Conservation (phyloP, 805 yeast species). For the Kodamaea neixiangensis region DNA sequence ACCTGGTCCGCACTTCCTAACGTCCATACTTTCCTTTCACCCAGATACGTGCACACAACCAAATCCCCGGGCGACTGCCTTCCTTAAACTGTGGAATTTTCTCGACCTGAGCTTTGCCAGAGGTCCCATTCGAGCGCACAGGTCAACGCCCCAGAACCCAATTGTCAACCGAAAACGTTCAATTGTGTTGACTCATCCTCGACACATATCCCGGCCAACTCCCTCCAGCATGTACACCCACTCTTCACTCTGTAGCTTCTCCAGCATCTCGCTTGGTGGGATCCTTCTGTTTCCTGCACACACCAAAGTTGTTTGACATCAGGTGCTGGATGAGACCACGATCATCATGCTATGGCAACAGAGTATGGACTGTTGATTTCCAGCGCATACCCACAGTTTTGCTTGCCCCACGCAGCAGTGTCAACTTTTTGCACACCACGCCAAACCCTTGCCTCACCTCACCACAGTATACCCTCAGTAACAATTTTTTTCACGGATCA, state of each 20-base stretch:
- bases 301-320: not conserved
- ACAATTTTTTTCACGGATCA: not conserved
- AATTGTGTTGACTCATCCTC: not conserved
- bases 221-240: no score
- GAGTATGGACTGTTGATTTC: not conserved
- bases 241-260: not conserved
- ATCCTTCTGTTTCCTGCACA: not conserved
- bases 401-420: not conserved
- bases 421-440: not conserved
- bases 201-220: no score
- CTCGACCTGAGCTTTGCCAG: no score
- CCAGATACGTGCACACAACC: no score
- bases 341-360: not conserved
- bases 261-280: not conserved
- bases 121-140: no score
- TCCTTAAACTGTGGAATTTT: no score
- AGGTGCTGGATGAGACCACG: not conserved
- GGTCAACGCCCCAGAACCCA: no score
- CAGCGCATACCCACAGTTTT: not conserved
- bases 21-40: no score
- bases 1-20: no score
- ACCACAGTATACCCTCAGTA: not conserved
- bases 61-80: no score
- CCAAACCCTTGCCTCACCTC: not conserved
- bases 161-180: no score